Base-by-base conservation (phyloP, 106 monocot genomes). In the Acorus gramineus region DNA sequence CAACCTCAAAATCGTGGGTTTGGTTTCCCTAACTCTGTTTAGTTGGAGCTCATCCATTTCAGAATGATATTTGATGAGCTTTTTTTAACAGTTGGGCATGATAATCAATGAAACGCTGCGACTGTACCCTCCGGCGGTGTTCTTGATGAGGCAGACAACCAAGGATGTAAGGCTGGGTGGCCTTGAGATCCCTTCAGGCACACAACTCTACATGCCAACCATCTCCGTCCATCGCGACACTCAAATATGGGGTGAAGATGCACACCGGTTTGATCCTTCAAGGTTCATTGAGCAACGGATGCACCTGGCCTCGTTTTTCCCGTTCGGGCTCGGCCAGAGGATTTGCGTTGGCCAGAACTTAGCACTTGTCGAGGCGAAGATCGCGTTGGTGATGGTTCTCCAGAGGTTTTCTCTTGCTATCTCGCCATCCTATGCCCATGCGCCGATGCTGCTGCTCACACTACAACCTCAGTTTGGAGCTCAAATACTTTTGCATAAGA, bases 21-120 rank as follows among this genome's bases (percentile, higher is more conserved):
- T 12, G 14, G 48, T 49, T n/a, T 55, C 14, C 45, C 42, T 8
- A 66, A 66, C 42, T 66, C n/a, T 3, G 44, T 55, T 66, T 10
- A 55, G 44, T 45, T 13, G 4, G 11, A 55, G 11, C 55, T 55
- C 55, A 55, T 11, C 10, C 55, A 4, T 10, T 11, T 4, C 4
- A 55, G 55, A 55, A 2, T 4, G 55, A 13, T 10, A 3, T 10
- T 11, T 10, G 13, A 4, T 55, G 11, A 8, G 3, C 55, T 55
- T 10, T 7, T 4, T 55, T 55, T 4, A 3, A 64, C 73, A 89
- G 88, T 73, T 92, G 12, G 77, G 50, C 56, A 85, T 81, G 79
- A 73, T 93, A 11, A 45, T 93, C 67, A 86, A 86, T 55, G 93
- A 93, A 79, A 84, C 89, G 44, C 74, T 93, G 6, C 67, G 89